These are phyloP conservation scores for Podila epigama DNA, from an alignment of 192 early-diverging fungal species.

Conservation along the genomic window DNA sequence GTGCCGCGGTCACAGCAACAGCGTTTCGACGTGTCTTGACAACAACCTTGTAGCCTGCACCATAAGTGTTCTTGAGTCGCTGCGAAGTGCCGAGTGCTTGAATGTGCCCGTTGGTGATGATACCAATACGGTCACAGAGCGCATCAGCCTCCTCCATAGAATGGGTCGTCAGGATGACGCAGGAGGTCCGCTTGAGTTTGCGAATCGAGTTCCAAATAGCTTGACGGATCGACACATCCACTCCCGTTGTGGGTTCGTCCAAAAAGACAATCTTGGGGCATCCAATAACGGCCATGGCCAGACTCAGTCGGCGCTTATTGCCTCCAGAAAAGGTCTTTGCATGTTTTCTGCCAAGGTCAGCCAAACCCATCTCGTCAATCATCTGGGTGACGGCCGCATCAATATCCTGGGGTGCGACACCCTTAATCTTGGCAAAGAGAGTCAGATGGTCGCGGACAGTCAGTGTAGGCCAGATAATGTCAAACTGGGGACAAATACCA, in stretches of 20 bases:
- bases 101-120: slow-evolving; percentile 57
- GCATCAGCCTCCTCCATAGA: slow-evolving; percentile 57
- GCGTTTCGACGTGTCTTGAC: slow-evolving; percentile 21
- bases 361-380: slow-evolving; percentile 45
- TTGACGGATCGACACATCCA: slow-evolving; percentile 63
- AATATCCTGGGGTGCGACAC: slow-evolving; percentile 27
- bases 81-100: slow-evolving; percentile 54
- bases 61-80: slow-evolving; percentile 59
- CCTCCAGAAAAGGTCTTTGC: slow-evolving; percentile 66
- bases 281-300: slow-evolving; percentile 65
- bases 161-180: slow-evolving; percentile 51
- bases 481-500: slow-evolving; percentile 55
- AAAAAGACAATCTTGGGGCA: slow-evolving; percentile 81
- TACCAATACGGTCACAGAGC: slow-evolving; percentile 56
- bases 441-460: slow-evolving; percentile 52
- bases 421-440: slow-evolving; percentile 52
- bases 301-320: slow-evolving; percentile 69
- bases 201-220: slow-evolving; percentile 61
- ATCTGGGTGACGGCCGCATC: slow-evolving; percentile 27
- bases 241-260: slow-evolving; percentile 86
- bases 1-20: slow-evolving; percentile 13
- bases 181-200: slow-evolving; percentile 41
- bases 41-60: slow-evolving; percentile 55
- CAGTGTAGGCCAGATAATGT: slow-evolving; percentile 47
- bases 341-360: slow-evolving; percentile 25